A percentile compares a stretch with the other conserved stretches of the same genome.
These are phyloP conservation scores for Stagonosporopsis cucurbitacearum DNA, from an alignment of 2,329 filamentous ascomycete genomes.

Conservation along the genomic window DNA sequence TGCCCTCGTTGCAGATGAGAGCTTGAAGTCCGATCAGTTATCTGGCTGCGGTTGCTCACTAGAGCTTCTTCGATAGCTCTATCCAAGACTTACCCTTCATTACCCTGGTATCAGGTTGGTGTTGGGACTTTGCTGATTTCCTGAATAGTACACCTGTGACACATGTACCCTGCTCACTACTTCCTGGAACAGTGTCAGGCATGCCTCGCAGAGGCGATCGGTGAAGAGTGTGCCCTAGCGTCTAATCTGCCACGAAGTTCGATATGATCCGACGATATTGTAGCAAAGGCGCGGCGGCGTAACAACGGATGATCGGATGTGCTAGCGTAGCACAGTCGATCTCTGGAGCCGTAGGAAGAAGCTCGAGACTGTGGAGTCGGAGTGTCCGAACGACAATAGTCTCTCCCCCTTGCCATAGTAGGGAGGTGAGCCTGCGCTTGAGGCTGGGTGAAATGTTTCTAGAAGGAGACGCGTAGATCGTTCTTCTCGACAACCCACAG, in stretches of 20 bases:
- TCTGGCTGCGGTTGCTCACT: neutral
- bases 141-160: neutral
- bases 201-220: neutral
- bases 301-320: neutral
- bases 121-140: neutral
- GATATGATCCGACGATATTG: neutral
- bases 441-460: neutral
- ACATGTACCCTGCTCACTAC: no score
- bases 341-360: neutral
- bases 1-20: neutral
- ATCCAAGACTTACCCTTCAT: neutral
- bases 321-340: neutral
- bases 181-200: neutral
- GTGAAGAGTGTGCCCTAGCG: neutral
- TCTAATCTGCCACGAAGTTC: neutral
- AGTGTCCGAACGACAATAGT: slow-evolving; percentile 1
- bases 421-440: neutral
- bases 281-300: neutral
- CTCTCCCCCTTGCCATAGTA: neutral
- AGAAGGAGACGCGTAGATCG: neutral
- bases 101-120: neutral
- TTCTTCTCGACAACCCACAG: slow-evolving; percentile 6
- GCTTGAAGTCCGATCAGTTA: neutral
- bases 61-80: neutral
- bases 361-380: neutral